phyloP scores from a whole-genome alignment of 2,329 filamentous ascomycete genomes.

The Arthrinium phaeospermum region DNA sequence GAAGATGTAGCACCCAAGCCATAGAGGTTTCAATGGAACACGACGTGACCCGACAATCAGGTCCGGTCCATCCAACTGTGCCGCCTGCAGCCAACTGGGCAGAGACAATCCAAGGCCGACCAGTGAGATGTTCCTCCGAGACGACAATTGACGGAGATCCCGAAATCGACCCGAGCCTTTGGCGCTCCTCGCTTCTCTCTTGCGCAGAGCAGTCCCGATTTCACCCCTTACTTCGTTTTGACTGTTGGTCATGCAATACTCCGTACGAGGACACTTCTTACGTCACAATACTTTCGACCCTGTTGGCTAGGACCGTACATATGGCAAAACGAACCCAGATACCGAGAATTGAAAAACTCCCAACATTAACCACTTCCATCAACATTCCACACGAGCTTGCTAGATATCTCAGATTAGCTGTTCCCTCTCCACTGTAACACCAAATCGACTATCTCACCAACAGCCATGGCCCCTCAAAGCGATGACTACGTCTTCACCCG shows the following conservation, averaged over 20 bases:
- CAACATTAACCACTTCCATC: background rate
- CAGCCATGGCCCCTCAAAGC: constrained; percentile 19
- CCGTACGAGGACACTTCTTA: background rate
- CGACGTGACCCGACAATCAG: too few species aligned
- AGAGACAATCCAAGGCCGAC: too few species aligned
- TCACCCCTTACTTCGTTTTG: background rate
- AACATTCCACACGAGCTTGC: background rate
- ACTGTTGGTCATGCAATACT: background rate
- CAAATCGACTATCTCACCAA: background rate
- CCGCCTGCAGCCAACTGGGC: background rate
- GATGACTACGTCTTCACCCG: constrained; percentile 22
- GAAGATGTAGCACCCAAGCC: too few species aligned
- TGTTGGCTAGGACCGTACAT: background rate
- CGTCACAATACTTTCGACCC: background rate
- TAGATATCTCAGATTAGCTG: background rate
- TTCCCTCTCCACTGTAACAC: background rate
- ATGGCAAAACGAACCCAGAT: background rate
- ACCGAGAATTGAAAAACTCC: background rate
- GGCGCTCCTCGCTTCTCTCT: too few species aligned
- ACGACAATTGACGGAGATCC: background rate
- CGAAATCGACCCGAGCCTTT: too few species aligned
- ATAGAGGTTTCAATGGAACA: too few species aligned
- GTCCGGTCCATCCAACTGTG: background rate
- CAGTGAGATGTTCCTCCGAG: background rate
- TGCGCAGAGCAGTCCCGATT: background rate